A percentile compares a stretch with the other conserved stretches of the same genome.
These are phyloP conservation scores for Rasamsonia emersonii DNA, from an alignment of 2,329 filamentous ascomycete species.

Conservation along the genomic window DNA sequence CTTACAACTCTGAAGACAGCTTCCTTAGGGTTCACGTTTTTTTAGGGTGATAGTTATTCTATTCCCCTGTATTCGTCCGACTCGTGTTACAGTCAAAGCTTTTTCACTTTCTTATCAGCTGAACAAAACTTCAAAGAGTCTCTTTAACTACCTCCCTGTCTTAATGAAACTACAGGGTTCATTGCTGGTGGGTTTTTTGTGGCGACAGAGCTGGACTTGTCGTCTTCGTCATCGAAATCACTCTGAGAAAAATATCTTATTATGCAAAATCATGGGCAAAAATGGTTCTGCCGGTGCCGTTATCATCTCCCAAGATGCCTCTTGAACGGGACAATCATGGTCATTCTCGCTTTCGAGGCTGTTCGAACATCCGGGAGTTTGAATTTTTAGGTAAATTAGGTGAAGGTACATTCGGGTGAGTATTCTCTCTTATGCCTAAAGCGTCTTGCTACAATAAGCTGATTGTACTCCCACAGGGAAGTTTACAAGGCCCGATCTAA, in stretches of 20 bases:
- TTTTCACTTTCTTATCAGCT: too few relatives aligned
- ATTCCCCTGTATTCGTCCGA: too few relatives aligned
- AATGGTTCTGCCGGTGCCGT: conserved; percentile 23
- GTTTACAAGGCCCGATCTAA: conserved; percentile 81
- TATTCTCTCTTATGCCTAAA: conserved; percentile 3
- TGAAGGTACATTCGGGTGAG: conserved; percentile 88
- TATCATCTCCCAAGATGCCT: conserved; percentile 23
- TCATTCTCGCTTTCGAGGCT: conserved; percentile 64
- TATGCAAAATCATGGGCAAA: conserved; percentile 6
- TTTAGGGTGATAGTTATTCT: too few relatives aligned
- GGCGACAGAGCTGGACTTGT: too few relatives aligned
- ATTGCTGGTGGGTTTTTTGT: too few relatives aligned
- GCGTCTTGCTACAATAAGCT: conserved; percentile 1
- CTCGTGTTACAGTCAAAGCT: too few relatives aligned
- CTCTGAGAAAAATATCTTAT: neutral
- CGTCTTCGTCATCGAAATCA: neutral
- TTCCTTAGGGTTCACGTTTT: too few relatives aligned
- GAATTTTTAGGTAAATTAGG: conserved; percentile 54
- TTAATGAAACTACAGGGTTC: too few relatives aligned
- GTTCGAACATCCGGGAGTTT: conserved; percentile 49
- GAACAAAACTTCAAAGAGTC: too few relatives aligned
- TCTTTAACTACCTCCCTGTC: too few relatives aligned
- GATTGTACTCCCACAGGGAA: conserved; percentile 46
- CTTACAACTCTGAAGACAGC: too few relatives aligned
- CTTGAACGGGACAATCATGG: conserved; percentile 40